Evolutionary conservation across 306 rosid genomes (phyloP).

Genomic region (Castanea crenata): DNA sequence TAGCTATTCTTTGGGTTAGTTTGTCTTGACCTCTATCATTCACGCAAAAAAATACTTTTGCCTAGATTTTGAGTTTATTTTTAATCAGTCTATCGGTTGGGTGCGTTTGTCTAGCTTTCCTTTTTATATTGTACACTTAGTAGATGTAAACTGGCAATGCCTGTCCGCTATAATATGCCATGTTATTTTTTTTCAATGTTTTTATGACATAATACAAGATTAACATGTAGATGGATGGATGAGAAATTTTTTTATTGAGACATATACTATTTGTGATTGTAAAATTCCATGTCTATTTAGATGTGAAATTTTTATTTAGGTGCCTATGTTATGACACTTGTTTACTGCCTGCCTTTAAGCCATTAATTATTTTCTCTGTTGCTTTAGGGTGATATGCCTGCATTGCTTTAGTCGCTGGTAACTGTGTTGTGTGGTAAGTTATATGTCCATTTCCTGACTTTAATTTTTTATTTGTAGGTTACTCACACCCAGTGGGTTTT

Average conservation of each 20-base stretch:
- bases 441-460: background rate
- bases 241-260: background rate
- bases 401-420: constrained; percentile 88
- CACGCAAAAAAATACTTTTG: background rate
- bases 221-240: background rate
- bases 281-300: background rate
- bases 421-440: constrained; percentile 93
- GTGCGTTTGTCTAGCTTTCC: background rate
- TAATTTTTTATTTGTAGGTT: no score
- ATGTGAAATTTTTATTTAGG: background rate
- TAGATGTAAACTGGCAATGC: background rate
- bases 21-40: background rate
- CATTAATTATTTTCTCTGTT: constrained; percentile 24
- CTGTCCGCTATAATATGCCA: background rate
- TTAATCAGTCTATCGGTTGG: background rate
- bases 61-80: background rate
- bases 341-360: constrained; percentile 11
- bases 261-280: background rate
- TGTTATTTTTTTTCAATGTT: background rate
- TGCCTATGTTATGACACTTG: background rate
- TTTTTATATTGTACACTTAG: background rate
- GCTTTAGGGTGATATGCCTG: constrained; percentile 96
- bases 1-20: background rate
- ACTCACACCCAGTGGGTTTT: no score
- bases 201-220: background rate